A percentile compares a stretch with the other conserved stretches of the same genome.
phyloP scores from a whole-genome alignment of 2,329 filamentous ascomycete species.

The Venturia pyrina region DNA sequence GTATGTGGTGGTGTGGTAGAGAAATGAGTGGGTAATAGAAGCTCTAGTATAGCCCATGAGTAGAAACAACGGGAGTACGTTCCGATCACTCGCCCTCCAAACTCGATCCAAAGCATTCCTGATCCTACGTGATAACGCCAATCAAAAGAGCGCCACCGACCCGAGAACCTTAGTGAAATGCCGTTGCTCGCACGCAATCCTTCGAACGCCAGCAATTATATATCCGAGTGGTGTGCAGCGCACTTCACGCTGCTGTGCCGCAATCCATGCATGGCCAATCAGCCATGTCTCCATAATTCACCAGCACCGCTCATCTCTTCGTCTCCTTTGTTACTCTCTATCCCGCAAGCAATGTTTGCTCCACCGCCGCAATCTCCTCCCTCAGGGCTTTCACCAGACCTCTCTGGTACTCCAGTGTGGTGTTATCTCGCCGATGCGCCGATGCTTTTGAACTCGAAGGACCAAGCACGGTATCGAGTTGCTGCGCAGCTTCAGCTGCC shows the following conservation, averaged over 20 bases:
- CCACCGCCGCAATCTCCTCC: slow-evolving; percentile 10
- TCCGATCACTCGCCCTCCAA: not conserved
- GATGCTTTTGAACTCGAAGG: slow-evolving; percentile 7
- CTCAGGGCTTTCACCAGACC: slow-evolving; percentile 7
- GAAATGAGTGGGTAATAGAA: not conserved
- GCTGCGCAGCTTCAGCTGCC: slow-evolving; percentile 4
- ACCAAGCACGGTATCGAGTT: slow-evolving; percentile 6
- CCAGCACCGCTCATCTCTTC: not conserved
- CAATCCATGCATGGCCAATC: not conserved
- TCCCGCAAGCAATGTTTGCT: not conserved
- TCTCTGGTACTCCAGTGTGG: slow-evolving; percentile 8
- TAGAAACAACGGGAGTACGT: too few species aligned
- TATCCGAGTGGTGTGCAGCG: not conserved
- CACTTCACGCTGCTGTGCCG: not conserved
- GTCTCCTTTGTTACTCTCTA: not conserved
- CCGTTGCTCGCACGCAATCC: not conserved
- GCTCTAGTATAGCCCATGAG: too few species aligned
- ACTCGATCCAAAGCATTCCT: not conserved
- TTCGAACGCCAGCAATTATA: not conserved
- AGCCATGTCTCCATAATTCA: not conserved
- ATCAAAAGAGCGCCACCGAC: not conserved
- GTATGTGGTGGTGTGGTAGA: not conserved
- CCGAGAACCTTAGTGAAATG: not conserved
- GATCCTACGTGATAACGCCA: not conserved
- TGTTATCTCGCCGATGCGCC: slow-evolving; percentile 1